These are phyloP conservation scores for Bullera alba DNA, from an alignment of 768 basidiomycete species.

Conservation along the genomic window DNA sequence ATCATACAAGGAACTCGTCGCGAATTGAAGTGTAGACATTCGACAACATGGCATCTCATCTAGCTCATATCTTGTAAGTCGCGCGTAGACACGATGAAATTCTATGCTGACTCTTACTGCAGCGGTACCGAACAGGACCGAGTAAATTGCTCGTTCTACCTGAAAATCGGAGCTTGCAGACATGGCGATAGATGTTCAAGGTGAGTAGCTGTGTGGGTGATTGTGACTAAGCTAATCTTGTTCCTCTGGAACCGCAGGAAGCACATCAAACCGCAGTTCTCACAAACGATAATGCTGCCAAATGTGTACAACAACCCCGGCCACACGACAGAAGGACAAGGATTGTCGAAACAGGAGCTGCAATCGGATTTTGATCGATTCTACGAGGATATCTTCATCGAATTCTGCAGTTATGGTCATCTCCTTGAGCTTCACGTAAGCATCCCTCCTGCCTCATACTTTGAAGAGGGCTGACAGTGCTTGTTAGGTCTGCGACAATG, in stretches of 20 bases:
- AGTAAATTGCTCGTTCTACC: conserved; percentile 98
- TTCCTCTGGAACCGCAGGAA: too few relatives aligned
- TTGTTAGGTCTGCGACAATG: conserved; percentile 75
- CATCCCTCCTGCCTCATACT: background rate
- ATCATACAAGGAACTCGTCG: background rate
- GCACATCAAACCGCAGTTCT: conserved; percentile 95
- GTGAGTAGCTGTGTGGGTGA: conserved; percentile 19
- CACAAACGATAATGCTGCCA: conserved; percentile 89
- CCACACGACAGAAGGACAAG: conserved; percentile 55
- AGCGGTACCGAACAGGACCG: conserved; percentile 54
- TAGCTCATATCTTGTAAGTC: conserved; percentile 81
- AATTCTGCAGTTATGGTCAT: conserved; percentile 90
- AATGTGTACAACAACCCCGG: conserved; percentile 99
- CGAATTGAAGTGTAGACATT: background rate
- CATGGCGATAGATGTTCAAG: conserved; percentile 97
- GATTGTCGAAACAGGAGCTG: conserved; percentile 67
- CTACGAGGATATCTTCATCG: conserved; percentile 80
- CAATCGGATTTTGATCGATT: conserved; percentile 49
- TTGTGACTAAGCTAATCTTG: too few relatives aligned
- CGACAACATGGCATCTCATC: conserved; percentile 43
- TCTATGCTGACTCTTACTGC: conserved; percentile 8
- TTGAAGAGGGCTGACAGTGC: background rate
- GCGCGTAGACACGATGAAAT: background rate
- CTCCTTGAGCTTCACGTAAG: conserved; percentile 79
- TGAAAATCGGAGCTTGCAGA: conserved; percentile 97